A percentile compares a stretch with the other conserved stretches of the same genome.
phyloP scores from a whole-genome alignment of 2,329 filamentous ascomycete genomes.

The Grosmannia huntii region DNA sequence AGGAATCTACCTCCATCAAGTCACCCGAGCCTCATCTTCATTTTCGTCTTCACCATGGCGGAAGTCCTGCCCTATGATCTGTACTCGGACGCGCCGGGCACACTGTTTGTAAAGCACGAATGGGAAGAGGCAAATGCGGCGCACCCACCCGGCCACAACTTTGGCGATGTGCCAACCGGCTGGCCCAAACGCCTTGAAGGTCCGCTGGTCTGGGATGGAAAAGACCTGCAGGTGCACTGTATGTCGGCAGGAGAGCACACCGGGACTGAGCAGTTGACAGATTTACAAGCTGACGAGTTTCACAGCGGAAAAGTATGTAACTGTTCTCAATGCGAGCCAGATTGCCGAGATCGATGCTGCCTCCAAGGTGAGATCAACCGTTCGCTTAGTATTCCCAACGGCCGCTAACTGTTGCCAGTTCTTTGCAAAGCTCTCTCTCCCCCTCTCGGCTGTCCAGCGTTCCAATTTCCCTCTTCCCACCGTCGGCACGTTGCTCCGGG shows the following conservation, averaged over 20 bases:
- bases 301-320: background rate
- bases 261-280: background rate
- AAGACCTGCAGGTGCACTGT: background rate
- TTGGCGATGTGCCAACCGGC: background rate
- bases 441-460: background rate
- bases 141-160: background rate
- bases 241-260: background rate
- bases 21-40: background rate
- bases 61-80: background rate
- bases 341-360: background rate
- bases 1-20: background rate
- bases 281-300: background rate
- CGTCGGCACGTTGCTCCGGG: background rate
- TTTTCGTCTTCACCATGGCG: background rate
- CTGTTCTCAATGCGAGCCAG: background rate
- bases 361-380: background rate
- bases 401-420: background rate
- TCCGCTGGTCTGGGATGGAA: background rate
- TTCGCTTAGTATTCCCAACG: background rate
- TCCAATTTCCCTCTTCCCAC: background rate
- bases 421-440: background rate
- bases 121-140: background rate
- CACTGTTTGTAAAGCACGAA: background rate
- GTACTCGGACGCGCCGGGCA: constrained; percentile 1
- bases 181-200: background rate